phyloP scores from a whole-genome alignment of 371 early-diverging fungal species.

The Mucor sp. region DNA sequence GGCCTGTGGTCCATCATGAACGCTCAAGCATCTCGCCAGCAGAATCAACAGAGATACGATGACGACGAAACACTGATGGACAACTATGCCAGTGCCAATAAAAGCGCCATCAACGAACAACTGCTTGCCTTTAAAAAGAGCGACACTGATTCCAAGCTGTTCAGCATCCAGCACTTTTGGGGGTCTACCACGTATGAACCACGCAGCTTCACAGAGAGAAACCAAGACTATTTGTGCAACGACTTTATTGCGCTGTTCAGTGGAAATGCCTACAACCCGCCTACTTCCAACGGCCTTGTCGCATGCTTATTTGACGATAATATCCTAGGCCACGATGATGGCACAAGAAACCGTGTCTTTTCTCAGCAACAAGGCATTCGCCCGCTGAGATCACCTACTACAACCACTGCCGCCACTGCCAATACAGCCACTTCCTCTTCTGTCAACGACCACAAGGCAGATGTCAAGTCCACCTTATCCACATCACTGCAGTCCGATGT shows the following conservation, averaged over 20 bases:
- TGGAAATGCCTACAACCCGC: conserved; percentile 44
- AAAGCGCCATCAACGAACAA: conserved; percentile 23
- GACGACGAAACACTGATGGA: conserved; percentile 37
- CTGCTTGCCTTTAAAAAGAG: conserved; percentile 39
- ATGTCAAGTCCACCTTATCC: conserved; percentile 13
- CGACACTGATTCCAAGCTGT: conserved; percentile 46
- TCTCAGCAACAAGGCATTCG: conserved; percentile 50
- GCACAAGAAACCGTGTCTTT: conserved; percentile 26
- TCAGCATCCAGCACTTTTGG: conserved; percentile 81
- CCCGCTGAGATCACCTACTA: conserved; percentile 31
- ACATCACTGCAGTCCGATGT: conserved; percentile 16
- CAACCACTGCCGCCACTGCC: neutral
- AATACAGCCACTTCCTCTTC: neutral
- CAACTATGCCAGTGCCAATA: conserved; percentile 43
- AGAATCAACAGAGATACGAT: conserved; percentile 34
- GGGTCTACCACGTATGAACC: conserved; percentile 74
- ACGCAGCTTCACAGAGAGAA: conserved; percentile 67
- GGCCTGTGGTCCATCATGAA: conserved; percentile 65
- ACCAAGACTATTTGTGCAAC: conserved; percentile 70
- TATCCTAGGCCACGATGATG: conserved; percentile 67
- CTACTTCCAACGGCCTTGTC: conserved; percentile 77
- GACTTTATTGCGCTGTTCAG: conserved; percentile 83
- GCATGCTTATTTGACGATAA: conserved; percentile 75
- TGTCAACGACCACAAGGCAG: conserved; percentile 6
- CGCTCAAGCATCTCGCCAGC: conserved; percentile 38